Conservation (phyloP, 495 filamentous ascomycete species). For the Chaetomium cochliodes region DNA sequence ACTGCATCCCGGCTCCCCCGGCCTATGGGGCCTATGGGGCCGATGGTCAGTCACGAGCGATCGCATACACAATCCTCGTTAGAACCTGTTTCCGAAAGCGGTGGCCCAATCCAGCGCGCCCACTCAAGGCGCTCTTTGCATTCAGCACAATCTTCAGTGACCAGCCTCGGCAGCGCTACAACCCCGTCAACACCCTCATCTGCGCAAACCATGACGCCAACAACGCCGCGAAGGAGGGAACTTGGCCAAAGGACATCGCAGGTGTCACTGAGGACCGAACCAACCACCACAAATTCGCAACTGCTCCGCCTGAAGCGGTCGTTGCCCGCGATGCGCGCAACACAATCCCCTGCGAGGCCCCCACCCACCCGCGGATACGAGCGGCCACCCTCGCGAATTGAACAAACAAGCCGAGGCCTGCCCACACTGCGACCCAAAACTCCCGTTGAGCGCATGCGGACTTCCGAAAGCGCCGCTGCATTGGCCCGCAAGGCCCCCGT, state of each 20-base stretch:
- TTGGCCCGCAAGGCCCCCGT: conserved; percentile 57
- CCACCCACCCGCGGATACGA: conserved; percentile 47
- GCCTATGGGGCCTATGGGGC: conserved; percentile 57
- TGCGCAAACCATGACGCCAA: conserved; percentile 53
- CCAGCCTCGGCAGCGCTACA: conserved; percentile 40
- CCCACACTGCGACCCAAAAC: conserved; percentile 64
- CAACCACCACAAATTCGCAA: conserved; percentile 69
- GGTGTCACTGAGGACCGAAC: conserved; percentile 53
- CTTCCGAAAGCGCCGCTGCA: conserved; percentile 53
- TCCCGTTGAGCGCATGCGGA: conserved; percentile 61
- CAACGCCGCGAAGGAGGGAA: conserved; percentile 59
- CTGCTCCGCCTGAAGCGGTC: conserved; percentile 83
- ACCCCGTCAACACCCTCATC: conserved; percentile 61
- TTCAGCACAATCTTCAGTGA: conserved; percentile 63
- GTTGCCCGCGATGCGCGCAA: conserved; percentile 70
- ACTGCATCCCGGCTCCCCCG: conserved; percentile 57
- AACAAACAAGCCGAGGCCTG: conserved; percentile 37
- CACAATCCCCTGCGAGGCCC: conserved; percentile 47
- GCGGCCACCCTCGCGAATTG: conserved; percentile 50
- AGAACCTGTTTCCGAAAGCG: conserved; percentile 90
- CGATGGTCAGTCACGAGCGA: conserved; percentile 57
- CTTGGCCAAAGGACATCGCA: conserved; percentile 57
- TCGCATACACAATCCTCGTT: conserved; percentile 71
- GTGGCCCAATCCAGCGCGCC: conserved; percentile 61
- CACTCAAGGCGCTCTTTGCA: conserved; percentile 59